Evolutionary conservation across 495 filamentous ascomycete species (phyloP).

Genomic region (Hyaloscypha finlandica): DNA sequence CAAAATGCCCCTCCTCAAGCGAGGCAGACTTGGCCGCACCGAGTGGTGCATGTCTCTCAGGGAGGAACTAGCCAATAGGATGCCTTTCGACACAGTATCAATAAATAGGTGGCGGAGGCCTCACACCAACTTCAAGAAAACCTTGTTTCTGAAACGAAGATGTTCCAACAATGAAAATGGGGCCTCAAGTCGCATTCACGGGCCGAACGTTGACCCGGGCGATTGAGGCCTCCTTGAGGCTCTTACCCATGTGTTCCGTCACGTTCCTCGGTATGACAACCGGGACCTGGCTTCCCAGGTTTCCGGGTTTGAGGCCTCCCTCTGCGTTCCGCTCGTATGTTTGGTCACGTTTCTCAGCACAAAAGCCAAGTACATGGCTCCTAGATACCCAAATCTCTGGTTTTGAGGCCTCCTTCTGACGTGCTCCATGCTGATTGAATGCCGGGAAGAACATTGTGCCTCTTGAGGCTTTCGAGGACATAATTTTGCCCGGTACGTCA

Average conservation of each 20-base stretch:
- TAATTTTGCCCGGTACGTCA: neutral
- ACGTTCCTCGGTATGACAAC: neutral
- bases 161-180: neutral
- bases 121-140: neutral
- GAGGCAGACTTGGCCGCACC: neutral
- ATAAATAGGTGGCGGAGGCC: neutral
- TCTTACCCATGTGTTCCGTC: neutral
- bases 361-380: no score
- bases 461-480: neutral
- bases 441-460: neutral
- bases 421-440: neutral
- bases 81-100: no score
- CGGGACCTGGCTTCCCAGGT: neutral
- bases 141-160: neutral
- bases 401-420: conserved; percentile 4
- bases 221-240: neutral
- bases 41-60: neutral
- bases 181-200: neutral
- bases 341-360: no score
- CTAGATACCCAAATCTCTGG: neutral
- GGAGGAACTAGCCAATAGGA: neutral
- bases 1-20: conserved; percentile 3
- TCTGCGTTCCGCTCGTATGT: neutral
- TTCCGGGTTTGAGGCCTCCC: neutral
- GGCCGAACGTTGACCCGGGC: neutral